Percentiles rank a stretch among this genome's conserved stretches.
These are phyloP conservation scores for Pyropia yezoensis DNA, from an alignment of 23 red algal species.

Conservation along the genomic window DNA sequence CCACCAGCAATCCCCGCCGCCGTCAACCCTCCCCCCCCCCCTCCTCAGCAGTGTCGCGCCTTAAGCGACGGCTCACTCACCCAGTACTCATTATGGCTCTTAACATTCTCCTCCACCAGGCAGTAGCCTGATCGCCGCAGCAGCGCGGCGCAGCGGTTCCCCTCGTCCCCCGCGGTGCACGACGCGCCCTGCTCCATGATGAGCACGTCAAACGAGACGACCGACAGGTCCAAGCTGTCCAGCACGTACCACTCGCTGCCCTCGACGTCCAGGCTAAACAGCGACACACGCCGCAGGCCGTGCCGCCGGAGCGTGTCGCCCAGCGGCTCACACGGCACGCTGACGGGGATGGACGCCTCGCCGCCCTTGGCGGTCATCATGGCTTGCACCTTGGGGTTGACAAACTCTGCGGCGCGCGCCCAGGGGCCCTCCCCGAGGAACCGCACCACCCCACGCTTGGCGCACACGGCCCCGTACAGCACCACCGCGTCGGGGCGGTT, in stretches of 20 bases:
- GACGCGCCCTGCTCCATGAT: conserved; percentile 20
- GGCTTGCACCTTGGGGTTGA: no score
- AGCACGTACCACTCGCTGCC: conserved; percentile 16
- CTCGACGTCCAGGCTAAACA: conserved; percentile 27
- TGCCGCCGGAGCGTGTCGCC: not conserved
- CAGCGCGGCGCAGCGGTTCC: conserved; percentile 10
- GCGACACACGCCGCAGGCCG: not conserved
- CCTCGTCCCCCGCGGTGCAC: not conserved
- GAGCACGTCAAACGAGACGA: conserved; percentile 5
- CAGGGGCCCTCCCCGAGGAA: conserved; percentile 13
- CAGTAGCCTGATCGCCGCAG: conserved; percentile 19
- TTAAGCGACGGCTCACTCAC: conserved; percentile 5
- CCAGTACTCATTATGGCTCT: conserved; percentile 29
- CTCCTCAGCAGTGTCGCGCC: conserved; percentile 1
- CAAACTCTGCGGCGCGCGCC: conserved; percentile 9
- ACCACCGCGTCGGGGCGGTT: conserved; percentile 2
- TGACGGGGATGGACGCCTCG: not conserved
- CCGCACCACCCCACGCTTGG: not conserved
- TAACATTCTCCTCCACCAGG: conserved; percentile 4
- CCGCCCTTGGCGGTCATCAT: conserved; percentile 1
- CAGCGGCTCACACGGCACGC: conserved; percentile 13
- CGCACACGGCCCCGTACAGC: conserved; percentile 13
- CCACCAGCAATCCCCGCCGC: no score
- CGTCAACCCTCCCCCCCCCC: no score
- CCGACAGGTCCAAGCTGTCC: conserved; percentile 5